These are phyloP conservation scores for Rhynchosporium agropyri DNA, from an alignment of 2,329 filamentous ascomycete species.

Conservation along the genomic window DNA sequence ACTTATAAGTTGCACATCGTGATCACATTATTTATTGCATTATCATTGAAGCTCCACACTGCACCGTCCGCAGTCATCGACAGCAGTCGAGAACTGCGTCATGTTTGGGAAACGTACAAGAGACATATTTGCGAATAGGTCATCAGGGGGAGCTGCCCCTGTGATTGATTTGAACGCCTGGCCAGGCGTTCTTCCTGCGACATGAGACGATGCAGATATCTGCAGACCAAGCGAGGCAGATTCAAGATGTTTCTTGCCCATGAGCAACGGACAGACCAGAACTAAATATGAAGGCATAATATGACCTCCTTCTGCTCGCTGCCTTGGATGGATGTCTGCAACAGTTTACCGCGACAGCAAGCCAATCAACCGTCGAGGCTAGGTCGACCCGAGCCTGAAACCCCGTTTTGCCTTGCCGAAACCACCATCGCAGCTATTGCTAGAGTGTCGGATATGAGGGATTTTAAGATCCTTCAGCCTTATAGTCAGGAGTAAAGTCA, in stretches of 20 bases:
- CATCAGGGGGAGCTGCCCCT: not conserved
- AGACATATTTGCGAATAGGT: not conserved
- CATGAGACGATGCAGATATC: slow-evolving; percentile 10
- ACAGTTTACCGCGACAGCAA: not conserved
- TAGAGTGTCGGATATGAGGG: slow-evolving; percentile 35
- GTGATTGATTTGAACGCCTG: not conserved
- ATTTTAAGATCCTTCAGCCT: slow-evolving; percentile 34
- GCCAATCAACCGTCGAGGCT: not conserved
- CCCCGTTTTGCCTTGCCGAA: not conserved
- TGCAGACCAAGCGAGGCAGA: slow-evolving; percentile 7
- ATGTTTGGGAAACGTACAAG: not conserved
- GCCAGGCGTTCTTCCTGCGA: not conserved
- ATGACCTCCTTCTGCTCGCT: not conserved
- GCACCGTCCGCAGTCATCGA: not conserved
- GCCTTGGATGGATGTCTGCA: slow-evolving; percentile 3
- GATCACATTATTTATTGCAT: slow-evolving; percentile 3
- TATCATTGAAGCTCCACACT: slow-evolving; percentile 4
- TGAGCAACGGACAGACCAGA: not conserved
- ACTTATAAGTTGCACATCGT: not conserved
- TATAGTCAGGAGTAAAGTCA: slow-evolving; percentile 28
- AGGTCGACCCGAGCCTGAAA: not conserved
- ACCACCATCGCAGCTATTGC: slow-evolving; percentile 23
- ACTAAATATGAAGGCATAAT: not conserved
- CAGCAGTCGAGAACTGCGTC: not conserved
- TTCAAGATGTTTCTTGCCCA: not conserved